Percentiles rank a stretch among this genome's conserved stretches.
phyloP scores from a whole-genome alignment of 139 green algal genomes.

The Chlorella sp. region DNA sequence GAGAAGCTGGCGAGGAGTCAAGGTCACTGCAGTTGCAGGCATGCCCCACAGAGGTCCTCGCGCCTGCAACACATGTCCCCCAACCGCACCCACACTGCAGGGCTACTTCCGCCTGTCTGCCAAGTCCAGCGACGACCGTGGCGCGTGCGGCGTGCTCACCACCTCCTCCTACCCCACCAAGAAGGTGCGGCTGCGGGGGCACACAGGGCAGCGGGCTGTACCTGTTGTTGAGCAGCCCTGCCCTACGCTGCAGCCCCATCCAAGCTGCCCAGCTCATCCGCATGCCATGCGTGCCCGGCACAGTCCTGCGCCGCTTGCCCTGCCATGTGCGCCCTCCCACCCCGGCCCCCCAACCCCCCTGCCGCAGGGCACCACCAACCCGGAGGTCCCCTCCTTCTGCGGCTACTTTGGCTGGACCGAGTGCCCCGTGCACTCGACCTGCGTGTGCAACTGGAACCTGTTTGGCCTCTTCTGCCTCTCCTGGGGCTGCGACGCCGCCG shows the following conservation, averaged over 20 bases:
- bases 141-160: constrained; percentile 71
- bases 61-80: too few species aligned
- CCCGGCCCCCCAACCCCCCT: too few species aligned
- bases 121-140: constrained; percentile 29
- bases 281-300: too few species aligned
- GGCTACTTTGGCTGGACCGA: constrained; percentile 48
- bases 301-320: too few species aligned
- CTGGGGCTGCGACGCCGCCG: constrained; percentile 43
- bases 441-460: constrained; percentile 40
- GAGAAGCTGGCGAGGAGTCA: background rate
- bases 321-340: too few species aligned
- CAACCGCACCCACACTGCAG: too few species aligned
- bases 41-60: background rate
- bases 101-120: constrained; percentile 82
- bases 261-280: too few species aligned
- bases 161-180: constrained; percentile 77
- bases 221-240: too few species aligned
- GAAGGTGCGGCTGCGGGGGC: constrained; percentile 16
- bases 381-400: constrained; percentile 47
- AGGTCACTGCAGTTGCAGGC: background rate
- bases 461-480: constrained; percentile 47
- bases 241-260: too few species aligned
- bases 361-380: constrained; percentile 33
- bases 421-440: constrained; percentile 35
- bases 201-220: too few species aligned